Percentiles rank a stretch among this genome's conserved stretches.
These are phyloP conservation scores for Trypanosoma scelopori DNA, from an alignment of 208 protist genomes.

Conservation along the genomic window DNA sequence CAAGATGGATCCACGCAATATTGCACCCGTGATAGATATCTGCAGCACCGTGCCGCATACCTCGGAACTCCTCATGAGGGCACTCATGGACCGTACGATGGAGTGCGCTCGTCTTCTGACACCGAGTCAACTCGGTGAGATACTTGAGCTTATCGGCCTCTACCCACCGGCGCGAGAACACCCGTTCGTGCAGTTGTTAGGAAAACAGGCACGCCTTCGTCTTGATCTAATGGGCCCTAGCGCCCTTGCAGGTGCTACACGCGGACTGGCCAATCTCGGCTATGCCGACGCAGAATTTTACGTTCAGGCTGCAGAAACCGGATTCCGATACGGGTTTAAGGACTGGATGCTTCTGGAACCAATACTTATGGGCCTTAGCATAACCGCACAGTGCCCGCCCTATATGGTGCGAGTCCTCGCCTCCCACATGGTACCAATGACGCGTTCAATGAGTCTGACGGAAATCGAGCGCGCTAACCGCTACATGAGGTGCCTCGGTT, in stretches of 20 bases:
- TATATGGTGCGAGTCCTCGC: constrained; percentile 55
- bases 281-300: constrained; percentile 78
- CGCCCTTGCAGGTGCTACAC: constrained; percentile 43
- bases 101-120: constrained; percentile 68
- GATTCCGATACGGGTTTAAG: constrained; percentile 78
- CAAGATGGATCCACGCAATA: constrained; percentile 48
- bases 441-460: constrained; percentile 63
- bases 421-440: constrained; percentile 66
- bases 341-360: constrained; percentile 73
- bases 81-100: constrained; percentile 55
- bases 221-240: constrained; percentile 70
- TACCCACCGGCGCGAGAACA: constrained; percentile 75
- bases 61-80: constrained; percentile 62
- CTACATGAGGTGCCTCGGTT: constrained; percentile 65
- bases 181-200: constrained; percentile 64
- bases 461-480: constrained; percentile 88
- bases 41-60: constrained; percentile 65
- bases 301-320: constrained; percentile 54
- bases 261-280: constrained; percentile 73
- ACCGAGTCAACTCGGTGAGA: constrained; percentile 60
- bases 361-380: constrained; percentile 71
- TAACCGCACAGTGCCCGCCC: constrained; percentile 39
- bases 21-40: constrained; percentile 80
- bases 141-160: constrained; percentile 62
- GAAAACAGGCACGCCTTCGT: constrained; percentile 66